Conservation (phyloP, 805 yeast genomes). For the Myxozyma geophila region DNA sequence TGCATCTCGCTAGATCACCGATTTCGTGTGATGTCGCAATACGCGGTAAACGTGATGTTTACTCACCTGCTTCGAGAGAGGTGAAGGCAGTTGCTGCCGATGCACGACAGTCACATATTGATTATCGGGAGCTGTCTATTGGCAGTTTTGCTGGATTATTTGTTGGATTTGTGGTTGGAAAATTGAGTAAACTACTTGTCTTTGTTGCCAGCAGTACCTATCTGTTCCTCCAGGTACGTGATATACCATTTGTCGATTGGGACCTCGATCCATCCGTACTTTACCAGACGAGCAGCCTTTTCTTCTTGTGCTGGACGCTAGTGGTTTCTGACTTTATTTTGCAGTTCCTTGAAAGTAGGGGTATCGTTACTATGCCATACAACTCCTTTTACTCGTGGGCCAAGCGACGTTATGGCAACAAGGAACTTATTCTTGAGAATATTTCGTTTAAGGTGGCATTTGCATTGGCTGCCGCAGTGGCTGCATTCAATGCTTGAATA, state of each 20-base stretch:
- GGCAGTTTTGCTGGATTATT: constrained; percentile 62
- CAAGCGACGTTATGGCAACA: constrained; percentile 48
- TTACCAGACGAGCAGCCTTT: constrained; percentile 7
- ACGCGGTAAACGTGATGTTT: neutral
- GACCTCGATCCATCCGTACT: neutral
- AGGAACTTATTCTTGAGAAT: constrained; percentile 55
- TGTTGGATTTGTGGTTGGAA: constrained; percentile 59
- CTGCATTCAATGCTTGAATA: constrained; percentile 52
- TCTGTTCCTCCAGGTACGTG: constrained; percentile 38
- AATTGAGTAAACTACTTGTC: constrained; percentile 57
- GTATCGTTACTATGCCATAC: constrained; percentile 51
- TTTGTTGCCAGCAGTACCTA: constrained; percentile 51
- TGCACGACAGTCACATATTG: constrained; percentile 40
- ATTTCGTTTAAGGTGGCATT: constrained; percentile 63
- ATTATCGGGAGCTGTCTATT: constrained; percentile 59
- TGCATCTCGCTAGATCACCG: neutral
- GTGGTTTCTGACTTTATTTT: constrained; percentile 20
- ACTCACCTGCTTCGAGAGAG: neutral
- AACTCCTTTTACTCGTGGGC: constrained; percentile 45
- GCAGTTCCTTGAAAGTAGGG: constrained; percentile 58
- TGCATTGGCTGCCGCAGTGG: constrained; percentile 55
- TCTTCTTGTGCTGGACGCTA: neutral
- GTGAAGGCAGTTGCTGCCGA: neutral
- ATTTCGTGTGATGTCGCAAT: neutral
- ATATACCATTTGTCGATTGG: neutral